Base-by-base conservation (phyloP, 176 grass and related monocot species). In the Thinopyrum elongatum region DNA sequence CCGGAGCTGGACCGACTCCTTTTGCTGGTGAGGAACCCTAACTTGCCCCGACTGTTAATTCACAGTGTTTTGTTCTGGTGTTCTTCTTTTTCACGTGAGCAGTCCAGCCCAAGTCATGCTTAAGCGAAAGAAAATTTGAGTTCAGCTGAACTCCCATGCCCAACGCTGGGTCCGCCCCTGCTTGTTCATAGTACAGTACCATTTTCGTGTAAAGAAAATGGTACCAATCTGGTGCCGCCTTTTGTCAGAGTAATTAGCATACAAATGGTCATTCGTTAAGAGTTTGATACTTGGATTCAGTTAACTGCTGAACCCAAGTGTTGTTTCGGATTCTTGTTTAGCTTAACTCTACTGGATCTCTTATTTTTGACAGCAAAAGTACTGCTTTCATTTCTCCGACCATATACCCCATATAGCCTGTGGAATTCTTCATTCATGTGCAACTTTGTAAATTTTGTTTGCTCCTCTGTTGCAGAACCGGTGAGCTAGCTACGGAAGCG, bases 391-490 rank as follows among this genome's bases (percentile, higher is more conserved):
- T 25, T 26, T 86, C 23, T 58, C 11, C 29, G 33, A 30, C 41
- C 23, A 68, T 49, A n/a, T 68, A 35, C 5, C 17, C 21, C 23
- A 65, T 29, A 30, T 46, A 13, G n/a, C 27, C 25, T 2, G n/a
- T 73, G 34, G 36, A 78, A 3, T 85, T 44, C 12, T 29, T 86
- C n/a, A 63, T 78, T 81, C 28, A 36, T 22, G 41, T 42, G 69
- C 23, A 75, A 17, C 59, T 41, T 61, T 1, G 31, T 67, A 21
- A 79, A 70, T 44, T 47, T 28, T 1, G 49, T 76, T 84, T 6
- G 19, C 61, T 85, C 60, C 19, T 26, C 28, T 82, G 12, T 70
- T 72, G 82, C 87, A 87, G 84, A 90, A 39, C 12, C 65, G 17
- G 80, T 58, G 75, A 15, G 85, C 19, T 44, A 58, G 61, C 33